Evolutionary conservation across 2,329 filamentous ascomycete genomes (phyloP), one percentile per base, ranked within the genome.

Genomic region (Bimuria novae-zelandiae): DNA sequence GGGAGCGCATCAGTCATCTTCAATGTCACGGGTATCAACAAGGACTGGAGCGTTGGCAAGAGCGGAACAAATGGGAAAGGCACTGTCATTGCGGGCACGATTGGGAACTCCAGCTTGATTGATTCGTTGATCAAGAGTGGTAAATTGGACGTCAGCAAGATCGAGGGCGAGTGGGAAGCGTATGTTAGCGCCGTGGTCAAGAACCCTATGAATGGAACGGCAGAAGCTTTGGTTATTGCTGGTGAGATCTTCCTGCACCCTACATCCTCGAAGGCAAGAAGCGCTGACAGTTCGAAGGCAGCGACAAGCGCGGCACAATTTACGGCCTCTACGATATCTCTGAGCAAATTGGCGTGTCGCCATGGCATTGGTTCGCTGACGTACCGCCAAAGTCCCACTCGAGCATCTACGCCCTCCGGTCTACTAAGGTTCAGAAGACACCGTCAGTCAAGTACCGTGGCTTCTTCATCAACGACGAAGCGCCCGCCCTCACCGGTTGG

Each of bases 261-360:
- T 16, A 0, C 4, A 32, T 37, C 3, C 11, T 6, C 3, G 16
- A n/a, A n/a, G n/a, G 3, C 33, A 36, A 36, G 21, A 25, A 10
- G 27, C 19, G 25, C 54, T 69, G 42, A 69, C 21, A 32, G 10
- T 11, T 0, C 7, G 27, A 49, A 74, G 71, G 71, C 10, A 86
- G 83, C 64, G 86, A 90, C 67, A 82, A 83, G 49, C 78, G 87
- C 56, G 86, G 85, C 12, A 83, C 85, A 2, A 88, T 90, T 49
- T 90, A 82, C 62, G 88, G 88, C 10, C 75, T 89, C 17, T 90
- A 90, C 72, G 86, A 87, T 58, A 71, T 90, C 42, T 88, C 84
- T 19, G 86, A 89, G 71, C 86, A 90, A 67, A 89, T 90, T 52
- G 88, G 88, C 22, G 86, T 90, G 11, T 87, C 84, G 27, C 86